Evolutionary conservation across 441 rosid genomes (phyloP).

Genomic region (Brassica balearica): DNA sequence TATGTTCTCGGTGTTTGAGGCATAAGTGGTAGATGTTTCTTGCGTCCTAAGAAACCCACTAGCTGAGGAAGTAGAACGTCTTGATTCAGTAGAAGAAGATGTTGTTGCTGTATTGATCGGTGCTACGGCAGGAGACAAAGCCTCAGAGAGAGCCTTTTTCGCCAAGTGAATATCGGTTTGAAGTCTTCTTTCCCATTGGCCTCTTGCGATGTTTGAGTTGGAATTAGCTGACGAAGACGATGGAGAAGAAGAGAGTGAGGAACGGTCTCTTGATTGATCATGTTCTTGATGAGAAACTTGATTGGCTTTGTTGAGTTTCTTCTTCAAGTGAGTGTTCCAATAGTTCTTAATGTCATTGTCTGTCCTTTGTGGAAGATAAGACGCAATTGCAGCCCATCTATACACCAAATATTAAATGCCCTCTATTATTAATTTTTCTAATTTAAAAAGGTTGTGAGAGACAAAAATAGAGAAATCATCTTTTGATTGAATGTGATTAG

Average conservation of each 20-base stretch:
- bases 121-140: conserved; percentile 68
- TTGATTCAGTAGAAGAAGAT: conserved; percentile 42
- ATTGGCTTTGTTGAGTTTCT: conserved; percentile 70
- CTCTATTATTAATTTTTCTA: neutral
- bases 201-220: conserved; percentile 57
- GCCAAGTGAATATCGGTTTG: conserved; percentile 86
- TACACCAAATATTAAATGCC: conserved; percentile 43
- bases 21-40: conserved; percentile 54
- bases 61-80: conserved; percentile 40
- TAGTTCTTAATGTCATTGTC: conserved; percentile 95
- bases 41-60: conserved; percentile 30
- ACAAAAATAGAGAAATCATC: neutral
- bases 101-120: conserved; percentile 20
- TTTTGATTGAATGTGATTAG: neutral
- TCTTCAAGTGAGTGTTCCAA: conserved; percentile 97
- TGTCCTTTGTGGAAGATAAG: conserved; percentile 93
- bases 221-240: conserved; percentile 45
- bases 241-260: conserved; percentile 40
- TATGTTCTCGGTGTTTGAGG: conserved; percentile 82
- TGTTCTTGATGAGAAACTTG: conserved; percentile 38
- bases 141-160: conserved; percentile 73
- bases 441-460: neutral
- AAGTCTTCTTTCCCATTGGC: conserved; percentile 91
- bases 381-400: conserved; percentile 99
- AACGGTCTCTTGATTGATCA: conserved; percentile 38